Evolutionary conservation across 345 rosid species (phyloP), one percentile per base, ranked within the genome.

Genomic region (Aquilaria yunnanensis): DNA sequence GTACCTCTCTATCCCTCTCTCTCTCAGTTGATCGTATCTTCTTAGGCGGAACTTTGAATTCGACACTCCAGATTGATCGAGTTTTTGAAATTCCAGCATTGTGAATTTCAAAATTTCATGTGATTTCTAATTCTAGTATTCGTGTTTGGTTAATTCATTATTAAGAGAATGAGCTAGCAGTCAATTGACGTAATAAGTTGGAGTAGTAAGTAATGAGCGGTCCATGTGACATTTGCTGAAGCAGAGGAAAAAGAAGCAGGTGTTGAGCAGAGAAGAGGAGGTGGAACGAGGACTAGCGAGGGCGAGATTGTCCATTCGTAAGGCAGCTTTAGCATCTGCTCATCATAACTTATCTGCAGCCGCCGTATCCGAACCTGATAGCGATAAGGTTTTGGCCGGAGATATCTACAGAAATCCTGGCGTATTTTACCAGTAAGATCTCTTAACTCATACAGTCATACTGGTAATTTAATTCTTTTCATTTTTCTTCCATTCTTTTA

Each of bases 231-330:
- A 34, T n/a, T 37, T 62, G 34, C 41, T 51, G 56, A 54, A 33
- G 33, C 75, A 77, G 86, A 81, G 69, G n/a, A 76, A 81, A 77
- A 64, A 56, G 63, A 48, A 41, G 66, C 69, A 67, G 62, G 66
- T 3, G 43, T 2, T 37, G 43, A 79, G 61, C 68, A 68, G 74
- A 74, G 70, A 66, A 57, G 67, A 61, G 61, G 63, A 61, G 74
- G 47, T 83, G 46, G 87, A 84, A 59, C 64, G 59, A 51, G 96
- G 85, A 77, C 75, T 89, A 1, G 83, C 80, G 6, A 67, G 77
- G 65, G 92, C 96, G 6, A 82, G 97, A 57, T 85, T 83, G 46
- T 79, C 85, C 14, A 90, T 90, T 49, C 75, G 54, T 0, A 63
- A 61, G 49, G 96, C 86, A n/a, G 74, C 77, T 49, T 59, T 63